phyloP scores from a whole-genome alignment of 176 grass and related monocot genomes.

The Eremochloa ophiuroides region DNA sequence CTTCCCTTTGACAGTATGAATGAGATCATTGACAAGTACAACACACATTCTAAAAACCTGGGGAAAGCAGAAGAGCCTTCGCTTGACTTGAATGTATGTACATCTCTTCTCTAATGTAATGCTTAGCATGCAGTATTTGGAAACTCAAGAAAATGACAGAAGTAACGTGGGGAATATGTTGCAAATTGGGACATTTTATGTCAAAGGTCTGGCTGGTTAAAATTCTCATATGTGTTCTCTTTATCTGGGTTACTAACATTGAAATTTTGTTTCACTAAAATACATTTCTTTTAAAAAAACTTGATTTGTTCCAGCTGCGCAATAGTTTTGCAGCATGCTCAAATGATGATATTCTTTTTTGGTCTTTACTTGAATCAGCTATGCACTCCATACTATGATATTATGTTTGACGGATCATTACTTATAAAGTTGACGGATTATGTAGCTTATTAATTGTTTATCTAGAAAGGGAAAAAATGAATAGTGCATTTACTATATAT shows the following conservation, averaged over 20 bases:
- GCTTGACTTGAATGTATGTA: constrained; percentile 76
- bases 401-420: neutral
- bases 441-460: neutral
- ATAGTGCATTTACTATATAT: neutral
- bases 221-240: neutral
- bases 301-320: neutral
- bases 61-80: constrained; percentile 57
- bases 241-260: neutral
- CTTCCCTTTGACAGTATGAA: constrained; percentile 69
- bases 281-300: neutral
- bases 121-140: neutral
- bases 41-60: constrained; percentile 66
- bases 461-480: neutral
- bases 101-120: constrained; percentile 13
- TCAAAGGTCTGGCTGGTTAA: neutral
- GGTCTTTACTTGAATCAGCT: neutral
- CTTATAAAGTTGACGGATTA: neutral
- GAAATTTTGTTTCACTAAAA: neutral
- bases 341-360: neutral
- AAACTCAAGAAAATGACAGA: neutral
- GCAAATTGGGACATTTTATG: constrained; percentile 12
- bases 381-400: neutral
- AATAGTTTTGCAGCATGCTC: neutral
- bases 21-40: constrained; percentile 74
- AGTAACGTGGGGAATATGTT: neutral